Base-by-base conservation (phyloP, 2,329 filamentous ascomycete genomes). In the Pestalotiopsis fici region DNA sequence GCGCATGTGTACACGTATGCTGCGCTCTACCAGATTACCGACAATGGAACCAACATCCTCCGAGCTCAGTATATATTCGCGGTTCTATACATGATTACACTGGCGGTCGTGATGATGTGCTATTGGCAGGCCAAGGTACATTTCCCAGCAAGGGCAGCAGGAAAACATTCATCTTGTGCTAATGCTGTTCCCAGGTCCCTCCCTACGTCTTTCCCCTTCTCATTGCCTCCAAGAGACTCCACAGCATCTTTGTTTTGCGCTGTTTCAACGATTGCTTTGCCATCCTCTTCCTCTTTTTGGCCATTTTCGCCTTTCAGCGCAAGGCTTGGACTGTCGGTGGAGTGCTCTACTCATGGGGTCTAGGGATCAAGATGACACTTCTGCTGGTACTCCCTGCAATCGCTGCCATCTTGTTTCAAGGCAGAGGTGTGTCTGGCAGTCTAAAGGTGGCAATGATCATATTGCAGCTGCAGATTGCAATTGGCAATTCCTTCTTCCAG, bases 261-360 rank as follows among this genome's bases (percentile, higher is more conserved):
- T 91, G 95, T 75, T 99, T 99, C 85, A 99, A 99, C 80, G 96
- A 99, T 81, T 93, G 94, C 73, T 93, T 97, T 77, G 95, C 95
- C 21, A 88, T 91, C 3, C 85, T 96, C 73, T 93, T 93, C 72
- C 86, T 99, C 69, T 98, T 94, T 88, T 78, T 90, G 21, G 88
- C 93, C n/a, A 90, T 98, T 50, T 92, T 89, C 76, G 84, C 89
- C 70, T 92, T 94, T 77, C 93, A 98, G 82, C 87, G 87, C 59
- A 86, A 90, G 37, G 83, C 86, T 67, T 98, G 93, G 92, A 90
- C 90, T 28, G 74, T 91, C 0, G 96, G 91, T 6, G 90, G 89
- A 62, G 77, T 94, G 18, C 82, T 89, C 62, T 98, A 93, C 82
- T 91, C 91, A 63, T 86, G 90, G 74, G 95, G 94, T 0, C 81